Percentiles rank a stretch among this genome's conserved stretches.
Evolutionary conservation across 78 protist species (phyloP).

Genomic region (Cavenderia fasciculata): DNA sequence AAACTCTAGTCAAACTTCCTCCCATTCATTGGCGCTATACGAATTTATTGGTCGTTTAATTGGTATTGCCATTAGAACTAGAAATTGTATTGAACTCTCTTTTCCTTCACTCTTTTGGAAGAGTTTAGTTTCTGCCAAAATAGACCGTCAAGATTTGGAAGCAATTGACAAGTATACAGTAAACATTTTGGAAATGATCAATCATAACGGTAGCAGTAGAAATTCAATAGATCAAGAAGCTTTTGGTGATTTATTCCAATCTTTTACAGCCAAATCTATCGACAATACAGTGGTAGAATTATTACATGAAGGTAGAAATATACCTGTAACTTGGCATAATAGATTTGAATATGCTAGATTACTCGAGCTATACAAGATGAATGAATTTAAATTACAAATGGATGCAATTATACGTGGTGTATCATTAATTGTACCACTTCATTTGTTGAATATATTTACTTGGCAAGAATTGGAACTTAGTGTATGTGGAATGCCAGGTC

Average conservation of each 20-base stretch:
- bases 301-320: constrained; percentile 32
- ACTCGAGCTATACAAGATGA: constrained; percentile 62
- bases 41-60: constrained; percentile 79
- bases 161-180: constrained; percentile 56
- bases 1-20: constrained; percentile 61
- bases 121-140: constrained; percentile 23
- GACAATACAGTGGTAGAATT: constrained; percentile 29
- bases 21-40: constrained; percentile 27
- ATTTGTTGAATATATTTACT: constrained; percentile 54
- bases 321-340: constrained; percentile 57
- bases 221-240: constrained; percentile 6
- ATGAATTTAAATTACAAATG: constrained; percentile 63
- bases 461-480: constrained; percentile 81
- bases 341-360: constrained; percentile 58
- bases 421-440: constrained; percentile 42
- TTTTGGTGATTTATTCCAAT: constrained; percentile 36
- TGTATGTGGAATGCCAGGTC: constrained; percentile 80
- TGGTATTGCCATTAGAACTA: constrained; percentile 80
- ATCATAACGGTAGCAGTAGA: background rate
- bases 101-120: constrained; percentile 81
- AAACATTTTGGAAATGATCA: constrained; percentile 37
- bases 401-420: constrained; percentile 72
- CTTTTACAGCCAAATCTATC: constrained; percentile 49
- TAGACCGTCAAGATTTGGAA: constrained; percentile 68
- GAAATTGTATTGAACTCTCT: constrained; percentile 61